Percentiles rank a stretch among this genome's conserved stretches.
Evolutionary conservation across 1,284 basidiomycete species (phyloP).

Genomic region (Gomphus sp.): DNA sequence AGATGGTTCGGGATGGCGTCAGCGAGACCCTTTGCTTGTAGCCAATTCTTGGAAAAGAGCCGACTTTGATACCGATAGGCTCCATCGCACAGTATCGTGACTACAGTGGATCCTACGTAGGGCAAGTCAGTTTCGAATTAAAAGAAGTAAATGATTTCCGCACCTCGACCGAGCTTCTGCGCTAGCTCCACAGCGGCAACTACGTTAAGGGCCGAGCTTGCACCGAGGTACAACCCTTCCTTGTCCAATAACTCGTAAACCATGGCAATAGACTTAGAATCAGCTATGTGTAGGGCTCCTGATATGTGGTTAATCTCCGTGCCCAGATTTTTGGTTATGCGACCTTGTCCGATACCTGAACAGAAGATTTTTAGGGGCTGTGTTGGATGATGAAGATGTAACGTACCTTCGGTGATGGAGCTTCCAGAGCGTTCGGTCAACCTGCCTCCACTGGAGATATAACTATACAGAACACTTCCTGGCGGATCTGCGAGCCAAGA

Average conservation of each 20-base stretch:
- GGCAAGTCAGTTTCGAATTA: background rate
- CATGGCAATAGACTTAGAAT: slow-evolving; percentile 89
- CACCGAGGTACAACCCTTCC: slow-evolving; percentile 96
- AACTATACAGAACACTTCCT: slow-evolving; percentile 86
- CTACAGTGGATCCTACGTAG: slow-evolving; percentile 68
- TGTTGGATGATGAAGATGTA: background rate
- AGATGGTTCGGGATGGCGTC: slow-evolving; percentile 78
- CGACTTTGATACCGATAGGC: slow-evolving; percentile 96
- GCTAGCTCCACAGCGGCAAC: slow-evolving; percentile 90
- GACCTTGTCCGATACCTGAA: slow-evolving; percentile 94
- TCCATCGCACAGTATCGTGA: slow-evolving; percentile 90
- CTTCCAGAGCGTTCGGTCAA: slow-evolving; percentile 77
- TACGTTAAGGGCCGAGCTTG: slow-evolving; percentile 92
- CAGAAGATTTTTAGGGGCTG: slow-evolving; percentile 6
- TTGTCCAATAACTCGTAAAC: slow-evolving; percentile 88
- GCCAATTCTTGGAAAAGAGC: slow-evolving; percentile 93
- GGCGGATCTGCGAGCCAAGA: slow-evolving; percentile 96
- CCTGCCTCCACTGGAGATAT: slow-evolving; percentile 75
- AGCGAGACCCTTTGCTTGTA: slow-evolving; percentile 75
- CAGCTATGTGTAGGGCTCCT: slow-evolving; percentile 81
- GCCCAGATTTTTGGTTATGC: slow-evolving; percentile 89
- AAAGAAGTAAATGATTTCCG: slow-evolving; percentile 13
- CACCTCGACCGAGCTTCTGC: slow-evolving; percentile 74
- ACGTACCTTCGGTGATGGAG: slow-evolving; percentile 90
- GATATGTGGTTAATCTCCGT: slow-evolving; percentile 77